Conservation (phyloP, 306 rosid genomes). For the Cicer judaicum region DNA sequence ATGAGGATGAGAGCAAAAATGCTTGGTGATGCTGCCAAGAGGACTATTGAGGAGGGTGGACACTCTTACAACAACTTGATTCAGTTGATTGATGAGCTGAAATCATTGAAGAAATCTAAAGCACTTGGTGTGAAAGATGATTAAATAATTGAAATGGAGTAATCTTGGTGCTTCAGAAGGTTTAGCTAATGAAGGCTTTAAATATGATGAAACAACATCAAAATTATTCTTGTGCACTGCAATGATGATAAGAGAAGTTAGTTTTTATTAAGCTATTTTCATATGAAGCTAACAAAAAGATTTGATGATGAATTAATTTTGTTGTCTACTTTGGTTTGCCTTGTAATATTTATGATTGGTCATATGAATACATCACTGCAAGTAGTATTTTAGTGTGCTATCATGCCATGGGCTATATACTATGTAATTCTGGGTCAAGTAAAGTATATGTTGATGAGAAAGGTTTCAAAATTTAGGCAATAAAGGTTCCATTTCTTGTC, state of each 20-base stretch:
- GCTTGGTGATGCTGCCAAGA: constrained; percentile 40
- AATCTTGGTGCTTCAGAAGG: neutral
- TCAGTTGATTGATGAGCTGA: constrained; percentile 41
- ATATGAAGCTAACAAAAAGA: neutral
- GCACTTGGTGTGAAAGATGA: neutral
- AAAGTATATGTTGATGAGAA: neutral
- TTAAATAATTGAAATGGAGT: constrained; percentile 13
- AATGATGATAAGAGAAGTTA: neutral
- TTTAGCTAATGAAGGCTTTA: constrained; percentile 6
- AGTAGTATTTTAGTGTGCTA: neutral
- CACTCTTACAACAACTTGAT: constrained; percentile 39
- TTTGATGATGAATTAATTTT: neutral
- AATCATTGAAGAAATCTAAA: constrained; percentile 37
- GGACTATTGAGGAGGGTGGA: constrained; percentile 40
- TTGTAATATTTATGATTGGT: neutral
- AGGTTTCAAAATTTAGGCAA: neutral
- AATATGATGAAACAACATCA: constrained; percentile 5
- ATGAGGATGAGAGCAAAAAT: constrained; percentile 42
- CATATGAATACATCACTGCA: neutral
- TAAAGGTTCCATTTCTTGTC: neutral
- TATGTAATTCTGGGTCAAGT: neutral
- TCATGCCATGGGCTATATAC: neutral
- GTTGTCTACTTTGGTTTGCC: neutral
- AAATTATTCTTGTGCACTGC: neutral
- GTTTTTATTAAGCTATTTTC: neutral